phyloP scores from a whole-genome alignment of 192 early-diverging fungal genomes.

The Funneliformis mosseae region DNA sequence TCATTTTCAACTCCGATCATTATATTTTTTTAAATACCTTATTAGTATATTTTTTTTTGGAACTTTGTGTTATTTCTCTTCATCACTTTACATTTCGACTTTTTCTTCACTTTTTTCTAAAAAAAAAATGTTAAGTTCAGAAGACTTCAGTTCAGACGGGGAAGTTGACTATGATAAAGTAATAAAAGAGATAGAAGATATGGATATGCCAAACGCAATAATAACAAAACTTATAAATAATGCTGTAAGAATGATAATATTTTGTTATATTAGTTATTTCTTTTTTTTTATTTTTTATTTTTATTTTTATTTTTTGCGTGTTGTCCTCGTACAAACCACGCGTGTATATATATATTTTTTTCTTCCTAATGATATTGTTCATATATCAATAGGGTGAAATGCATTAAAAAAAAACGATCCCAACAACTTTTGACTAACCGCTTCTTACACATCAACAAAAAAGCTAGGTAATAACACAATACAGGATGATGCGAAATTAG shows the following conservation, averaged over 20 bases:
- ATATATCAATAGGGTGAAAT: neutral
- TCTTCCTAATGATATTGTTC: neutral
- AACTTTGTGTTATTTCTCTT: neutral
- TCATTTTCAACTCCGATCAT: too few relatives aligned
- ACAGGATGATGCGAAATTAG: constrained; percentile 10
- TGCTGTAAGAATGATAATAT: neutral
- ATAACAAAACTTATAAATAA: constrained; percentile 19
- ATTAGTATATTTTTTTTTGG: too few relatives aligned
- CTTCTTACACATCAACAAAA: neutral
- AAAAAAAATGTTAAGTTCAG: neutral
- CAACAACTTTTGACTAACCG: too few relatives aligned
- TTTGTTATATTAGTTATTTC: too few relatives aligned
- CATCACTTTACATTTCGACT: neutral
- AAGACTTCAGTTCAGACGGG: neutral
- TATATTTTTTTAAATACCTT: too few relatives aligned
- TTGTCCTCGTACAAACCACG: neutral
- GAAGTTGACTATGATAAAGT: constrained; percentile 4
- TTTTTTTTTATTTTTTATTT: too few relatives aligned
- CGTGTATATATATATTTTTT: neutral
- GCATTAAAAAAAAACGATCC: too few relatives aligned
- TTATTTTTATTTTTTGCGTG: too few relatives aligned
- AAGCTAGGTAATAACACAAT: constrained; percentile 7
- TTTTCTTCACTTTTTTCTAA: neutral
- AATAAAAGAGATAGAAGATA: constrained; percentile 7
- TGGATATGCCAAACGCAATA: constrained; percentile 13